Percentiles rank a stretch among this genome's conserved stretches.
Evolutionary conservation across 1,139 yeast genomes (phyloP).

Genomic region (Geotrichum aggregatum): DNA sequence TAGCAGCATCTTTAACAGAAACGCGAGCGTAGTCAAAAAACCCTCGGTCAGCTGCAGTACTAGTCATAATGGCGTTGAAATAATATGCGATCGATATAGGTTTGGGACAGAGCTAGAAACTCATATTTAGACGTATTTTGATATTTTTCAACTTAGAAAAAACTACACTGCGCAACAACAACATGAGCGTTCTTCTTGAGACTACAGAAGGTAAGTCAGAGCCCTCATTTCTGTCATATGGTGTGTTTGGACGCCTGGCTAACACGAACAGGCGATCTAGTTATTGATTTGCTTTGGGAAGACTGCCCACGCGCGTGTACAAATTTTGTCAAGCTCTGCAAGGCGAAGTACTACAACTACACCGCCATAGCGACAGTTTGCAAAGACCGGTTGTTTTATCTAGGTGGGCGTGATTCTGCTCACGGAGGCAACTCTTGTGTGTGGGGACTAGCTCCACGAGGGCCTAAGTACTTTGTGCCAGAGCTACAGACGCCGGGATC

Average conservation of each 20-base stretch:
- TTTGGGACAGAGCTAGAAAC: neutral
- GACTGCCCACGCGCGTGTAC: conserved; percentile 42
- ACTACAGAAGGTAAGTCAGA: conserved; percentile 51
- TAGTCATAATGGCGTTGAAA: neutral
- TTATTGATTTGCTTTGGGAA: conserved; percentile 48
- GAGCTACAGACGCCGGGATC: conserved; percentile 14
- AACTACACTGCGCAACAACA: conserved; percentile 3
- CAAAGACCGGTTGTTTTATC: conserved; percentile 31
- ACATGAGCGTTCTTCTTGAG: conserved; percentile 58
- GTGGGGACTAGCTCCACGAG: conserved; percentile 15
- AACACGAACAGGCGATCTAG: conserved; percentile 50
- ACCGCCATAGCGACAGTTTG: conserved; percentile 48
- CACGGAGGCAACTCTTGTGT: conserved; percentile 4
- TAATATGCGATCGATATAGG: neutral
- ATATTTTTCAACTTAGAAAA: too few relatives aligned
- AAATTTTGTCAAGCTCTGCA: conserved; percentile 56
- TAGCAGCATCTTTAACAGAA: conserved; percentile 1
- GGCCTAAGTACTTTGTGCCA: conserved; percentile 11
- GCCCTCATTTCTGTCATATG: too few relatives aligned
- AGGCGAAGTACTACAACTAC: conserved; percentile 51
- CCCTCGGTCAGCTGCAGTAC: conserved; percentile 1
- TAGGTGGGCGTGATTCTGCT: conserved; percentile 4
- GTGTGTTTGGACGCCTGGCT: too few relatives aligned
- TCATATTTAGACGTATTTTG: too few relatives aligned
- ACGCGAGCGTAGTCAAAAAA: neutral